phyloP scores from a whole-genome alignment of 352 stramenopile genomes.

The Thalassiosira mediterranea region DNA sequence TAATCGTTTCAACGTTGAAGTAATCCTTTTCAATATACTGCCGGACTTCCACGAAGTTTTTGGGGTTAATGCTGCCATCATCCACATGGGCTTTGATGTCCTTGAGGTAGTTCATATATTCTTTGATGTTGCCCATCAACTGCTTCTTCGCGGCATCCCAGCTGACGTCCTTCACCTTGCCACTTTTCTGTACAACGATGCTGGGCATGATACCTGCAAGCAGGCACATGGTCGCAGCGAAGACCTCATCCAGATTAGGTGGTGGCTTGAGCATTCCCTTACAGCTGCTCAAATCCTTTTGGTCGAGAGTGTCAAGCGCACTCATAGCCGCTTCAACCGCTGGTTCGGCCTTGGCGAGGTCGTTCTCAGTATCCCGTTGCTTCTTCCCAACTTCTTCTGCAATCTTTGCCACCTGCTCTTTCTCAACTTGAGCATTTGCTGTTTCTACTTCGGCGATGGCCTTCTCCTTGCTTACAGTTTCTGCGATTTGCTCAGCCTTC shows the following conservation, averaged over 20 bases:
- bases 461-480: constrained; percentile 90
- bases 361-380: constrained; percentile 89
- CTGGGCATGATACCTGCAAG: constrained; percentile 94
- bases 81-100: constrained; percentile 92
- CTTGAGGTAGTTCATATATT: constrained; percentile 98
- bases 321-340: constrained; percentile 93
- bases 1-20: constrained; percentile 95
- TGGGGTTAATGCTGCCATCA: constrained; percentile 92
- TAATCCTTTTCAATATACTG: constrained; percentile 91
- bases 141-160: constrained; percentile 97
- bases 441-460: constrained; percentile 95
- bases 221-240: constrained; percentile 92
- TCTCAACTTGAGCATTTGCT: constrained; percentile 90
- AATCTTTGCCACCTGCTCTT: constrained; percentile 90
- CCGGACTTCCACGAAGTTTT: constrained; percentile 91
- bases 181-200: constrained; percentile 91
- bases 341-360: constrained; percentile 93
- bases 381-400: constrained; percentile 90
- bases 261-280: constrained; percentile 95
- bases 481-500: constrained; percentile 91
- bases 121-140: constrained; percentile 95
- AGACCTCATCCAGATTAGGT: constrained; percentile 92
- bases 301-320: constrained; percentile 94
- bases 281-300: constrained; percentile 93
- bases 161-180: constrained; percentile 94